Evolutionary conservation across 192 early-diverging fungal genomes (phyloP).

Genomic region (Haplosporangium gracile): DNA sequence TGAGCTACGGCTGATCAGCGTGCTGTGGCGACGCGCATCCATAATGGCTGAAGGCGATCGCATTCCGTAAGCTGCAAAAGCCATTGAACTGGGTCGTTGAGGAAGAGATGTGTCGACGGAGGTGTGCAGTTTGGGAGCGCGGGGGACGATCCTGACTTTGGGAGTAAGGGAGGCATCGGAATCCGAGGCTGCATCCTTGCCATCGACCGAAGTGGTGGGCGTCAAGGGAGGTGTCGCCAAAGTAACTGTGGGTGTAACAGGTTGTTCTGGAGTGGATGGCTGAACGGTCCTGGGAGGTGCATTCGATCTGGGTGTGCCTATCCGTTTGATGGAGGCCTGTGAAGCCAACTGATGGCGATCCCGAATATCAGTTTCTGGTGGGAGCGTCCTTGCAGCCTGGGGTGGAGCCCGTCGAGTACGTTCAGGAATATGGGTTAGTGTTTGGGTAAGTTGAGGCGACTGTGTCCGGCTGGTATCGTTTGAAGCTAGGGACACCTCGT

Average conservation of each 20-base stretch:
- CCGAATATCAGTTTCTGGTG: neutral
- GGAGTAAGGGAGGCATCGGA: constrained; percentile 37
- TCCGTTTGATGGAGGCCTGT: neutral
- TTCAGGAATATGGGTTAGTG: neutral
- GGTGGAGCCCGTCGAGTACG: neutral
- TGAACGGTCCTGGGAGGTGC: neutral
- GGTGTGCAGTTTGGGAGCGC: constrained; percentile 24
- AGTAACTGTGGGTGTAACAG: constrained; percentile 5
- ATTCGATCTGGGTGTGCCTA: constrained; percentile 1
- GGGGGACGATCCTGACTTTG: constrained; percentile 25
- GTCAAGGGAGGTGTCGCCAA: constrained; percentile 43
- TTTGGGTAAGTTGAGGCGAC: neutral
- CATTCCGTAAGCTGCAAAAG: constrained; percentile 44
- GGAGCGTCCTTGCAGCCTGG: neutral
- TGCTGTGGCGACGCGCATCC: constrained; percentile 52
- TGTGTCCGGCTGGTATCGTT: neutral
- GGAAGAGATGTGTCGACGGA: constrained; percentile 18
- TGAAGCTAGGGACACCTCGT: neutral
- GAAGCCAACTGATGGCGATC: neutral
- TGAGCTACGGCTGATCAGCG: constrained; percentile 28
- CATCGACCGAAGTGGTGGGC: constrained; percentile 41
- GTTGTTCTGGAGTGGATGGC: constrained; percentile 4
- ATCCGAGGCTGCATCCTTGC: constrained; percentile 41
- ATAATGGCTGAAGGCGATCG: constrained; percentile 47
- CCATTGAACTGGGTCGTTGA: constrained; percentile 44